Base-by-base conservation (phyloP, 225 moss, liverwort and hornwort species). In the Sphagnum tenellum region DNA sequence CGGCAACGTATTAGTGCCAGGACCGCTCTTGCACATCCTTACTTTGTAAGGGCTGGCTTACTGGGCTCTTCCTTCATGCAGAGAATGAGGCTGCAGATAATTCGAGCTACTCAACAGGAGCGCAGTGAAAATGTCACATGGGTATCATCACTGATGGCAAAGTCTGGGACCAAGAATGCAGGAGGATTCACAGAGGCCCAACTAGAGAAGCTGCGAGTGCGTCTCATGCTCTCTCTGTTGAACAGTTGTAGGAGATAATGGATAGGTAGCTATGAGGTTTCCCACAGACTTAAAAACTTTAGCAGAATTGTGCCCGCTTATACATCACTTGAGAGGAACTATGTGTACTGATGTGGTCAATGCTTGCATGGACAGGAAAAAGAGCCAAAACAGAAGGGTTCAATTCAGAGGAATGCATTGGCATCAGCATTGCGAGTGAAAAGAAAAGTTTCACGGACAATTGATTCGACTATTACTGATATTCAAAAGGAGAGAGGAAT, bases 131-230 rank as follows among this genome's bases (percentile, higher is more conserved):
- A 87, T n/a, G 69, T 88, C 61, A 79, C 87, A 51, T 98, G 98
- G 98, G 84, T 98, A 8, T 85, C 81, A 48, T 73, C 86, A 47
- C 85, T 93, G 2, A 79, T 98, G 87, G 86, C 89, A 46, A 98
- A 93, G 71, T 98, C 98, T 64, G 93, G 93, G 66, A 90, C 89
- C 2, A 76, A 90, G 62, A 73, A 5, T 46, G 78, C 89, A 14
- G 98, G 98, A 57, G 98, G 98, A 44, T 90, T 98, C 59, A 98
- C 98, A 5, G 98, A 98, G 71, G 90, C 90, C 55, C 87, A 87
- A 73, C 71, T 98, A 46, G 85, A 92, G 69, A 76, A 78, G 60
- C 65, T 98, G 71, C 78, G 78, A 76, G 94, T 94, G 81, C 67
- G 8, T 69, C 47, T 58, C 69, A 64, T 54, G 29, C 8, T 12